These are phyloP conservation scores for Mortierella sp. DNA, from an alignment of 371 early-diverging fungal species.

Conservation along the genomic window DNA sequence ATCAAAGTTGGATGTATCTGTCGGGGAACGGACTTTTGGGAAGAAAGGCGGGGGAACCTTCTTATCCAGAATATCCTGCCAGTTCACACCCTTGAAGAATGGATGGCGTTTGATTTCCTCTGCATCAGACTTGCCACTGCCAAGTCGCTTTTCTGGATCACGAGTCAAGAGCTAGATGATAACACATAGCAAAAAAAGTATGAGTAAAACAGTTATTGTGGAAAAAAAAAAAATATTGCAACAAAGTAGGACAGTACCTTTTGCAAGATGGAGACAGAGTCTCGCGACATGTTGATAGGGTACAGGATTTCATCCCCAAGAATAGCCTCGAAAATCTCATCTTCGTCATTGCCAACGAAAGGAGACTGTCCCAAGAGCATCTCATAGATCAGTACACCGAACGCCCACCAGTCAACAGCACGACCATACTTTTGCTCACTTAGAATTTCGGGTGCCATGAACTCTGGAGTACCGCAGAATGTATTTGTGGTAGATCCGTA, in stretches of 20 bases:
- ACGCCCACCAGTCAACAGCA: slow-evolving; percentile 99
- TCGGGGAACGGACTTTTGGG: slow-evolving; percentile 82
- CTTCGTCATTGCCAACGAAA: slow-evolving; percentile 95
- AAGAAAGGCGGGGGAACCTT: slow-evolving; percentile 90
- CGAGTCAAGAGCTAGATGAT: slow-evolving; percentile 81
- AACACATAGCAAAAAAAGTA: background rate
- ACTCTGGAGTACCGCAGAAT: slow-evolving; percentile 99
- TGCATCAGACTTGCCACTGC: slow-evolving; percentile 85
- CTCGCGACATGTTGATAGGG: slow-evolving; percentile 90
- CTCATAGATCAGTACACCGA: slow-evolving; percentile 98
- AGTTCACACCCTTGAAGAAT: slow-evolving; percentile 94
- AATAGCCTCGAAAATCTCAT: slow-evolving; percentile 96
- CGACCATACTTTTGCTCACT: slow-evolving; percentile 92
- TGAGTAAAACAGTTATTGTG: background rate
- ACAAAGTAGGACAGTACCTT: slow-evolving; percentile 62
- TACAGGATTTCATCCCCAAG: slow-evolving; percentile 92
- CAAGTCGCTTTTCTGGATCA: slow-evolving; percentile 89
- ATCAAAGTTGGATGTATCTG: slow-evolving; percentile 97
- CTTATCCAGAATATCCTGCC: slow-evolving; percentile 90
- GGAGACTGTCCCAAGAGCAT: slow-evolving; percentile 96
- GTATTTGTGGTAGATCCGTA: slow-evolving; percentile 87
- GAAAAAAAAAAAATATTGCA: background rate
- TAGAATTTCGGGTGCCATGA: slow-evolving; percentile 99
- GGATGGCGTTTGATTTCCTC: slow-evolving; percentile 93
- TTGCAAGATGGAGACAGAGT: slow-evolving; percentile 89